These are phyloP conservation scores for Gynandropsis gynandra DNA, from an alignment of 345 rosid genomes.

Conservation along the genomic window DNA sequence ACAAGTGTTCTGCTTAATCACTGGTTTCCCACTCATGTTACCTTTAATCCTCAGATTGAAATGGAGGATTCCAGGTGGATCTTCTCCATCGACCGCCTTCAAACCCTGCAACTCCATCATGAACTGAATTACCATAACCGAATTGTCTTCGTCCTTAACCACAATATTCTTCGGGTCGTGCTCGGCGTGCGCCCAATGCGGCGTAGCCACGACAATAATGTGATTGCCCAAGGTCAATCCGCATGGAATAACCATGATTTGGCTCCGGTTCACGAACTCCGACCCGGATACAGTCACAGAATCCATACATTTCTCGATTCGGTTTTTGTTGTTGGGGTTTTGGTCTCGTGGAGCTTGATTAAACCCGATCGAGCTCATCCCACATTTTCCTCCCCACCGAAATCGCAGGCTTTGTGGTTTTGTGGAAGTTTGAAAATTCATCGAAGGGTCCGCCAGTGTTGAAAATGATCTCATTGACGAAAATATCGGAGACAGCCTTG, in stretches of 20 bases:
- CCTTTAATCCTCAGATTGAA: constrained; percentile 63
- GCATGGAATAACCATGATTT: too few species aligned
- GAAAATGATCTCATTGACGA: constrained; percentile 35
- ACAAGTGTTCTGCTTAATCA: constrained; percentile 67
- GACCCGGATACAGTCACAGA: constrained; percentile 47
- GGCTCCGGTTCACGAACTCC: constrained; percentile 42
- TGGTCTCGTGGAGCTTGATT: background rate
- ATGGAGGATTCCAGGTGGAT: constrained; percentile 66
- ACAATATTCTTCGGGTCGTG: constrained; percentile 35
- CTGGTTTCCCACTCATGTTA: constrained; percentile 72
- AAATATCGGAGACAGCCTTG: constrained; percentile 40
- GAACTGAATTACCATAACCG: constrained; percentile 63
- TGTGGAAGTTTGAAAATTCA: too few species aligned
- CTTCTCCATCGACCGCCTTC: constrained; percentile 62
- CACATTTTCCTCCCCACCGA: too few species aligned
- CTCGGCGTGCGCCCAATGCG: too few species aligned
- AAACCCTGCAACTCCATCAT: too few species aligned
- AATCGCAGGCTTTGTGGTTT: too few species aligned
- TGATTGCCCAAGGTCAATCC: too few species aligned
- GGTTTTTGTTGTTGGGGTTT: constrained; percentile 18
- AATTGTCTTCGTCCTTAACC: constrained; percentile 38
- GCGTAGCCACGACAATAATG: too few species aligned
- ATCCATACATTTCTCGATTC: constrained; percentile 47
- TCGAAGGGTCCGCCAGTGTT: constrained; percentile 33
- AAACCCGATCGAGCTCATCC: too few species aligned